Evolutionary conservation across 371 early-diverging fungal species (phyloP), one percentile per base, ranked within the genome.

Genomic region (Mortierella sp.): DNA sequence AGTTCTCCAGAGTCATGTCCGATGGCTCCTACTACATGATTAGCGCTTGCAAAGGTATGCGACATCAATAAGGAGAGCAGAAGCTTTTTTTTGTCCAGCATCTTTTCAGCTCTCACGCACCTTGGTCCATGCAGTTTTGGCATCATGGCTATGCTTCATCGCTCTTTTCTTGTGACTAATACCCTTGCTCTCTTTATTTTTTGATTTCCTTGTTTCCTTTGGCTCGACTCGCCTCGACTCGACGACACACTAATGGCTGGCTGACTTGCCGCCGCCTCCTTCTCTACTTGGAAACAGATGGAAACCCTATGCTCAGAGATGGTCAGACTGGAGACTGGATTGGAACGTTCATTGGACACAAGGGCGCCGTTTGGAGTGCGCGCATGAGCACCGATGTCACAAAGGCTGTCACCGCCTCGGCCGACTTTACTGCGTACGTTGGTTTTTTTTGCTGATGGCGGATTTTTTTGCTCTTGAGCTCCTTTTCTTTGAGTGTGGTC

Each of bases 341-440:
- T 74, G 97, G 97, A 8, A 95, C 95, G 13, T 96, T 96, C 77
- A 80, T 92, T 77, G 96, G 96, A 24, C 97, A 97, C 86, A 96
- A 97, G 88, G 96, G 96, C 51, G 96, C 96, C 6, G 96, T 97
- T 0, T 96, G 97, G 97, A 93, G 94, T 79, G 95, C 97, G n/a
- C 91, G 94, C 69, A 89, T 97, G 64, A 93, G 92, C 19, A 88
- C 90, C 28, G 94, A 95, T 81, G 93, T 96, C 10, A 88, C 91
- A 46, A 90, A 91, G 67, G 96, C 96, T 48, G 96, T 96, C 11
- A 97, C 97, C 0, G 96, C 95, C 28, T 96, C 96, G 2, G 96
- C 96, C n/a, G 97, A 97, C 87, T 96, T 96, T 86, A 94, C 94
- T 57, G 95, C 94, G 89, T 92, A 91, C 80, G 90, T 80, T 40